Percentiles rank a stretch among this genome's conserved stretches.
Conservation (phyloP, 75 land plant species). For the Selaginella moellendorffii region DNA sequence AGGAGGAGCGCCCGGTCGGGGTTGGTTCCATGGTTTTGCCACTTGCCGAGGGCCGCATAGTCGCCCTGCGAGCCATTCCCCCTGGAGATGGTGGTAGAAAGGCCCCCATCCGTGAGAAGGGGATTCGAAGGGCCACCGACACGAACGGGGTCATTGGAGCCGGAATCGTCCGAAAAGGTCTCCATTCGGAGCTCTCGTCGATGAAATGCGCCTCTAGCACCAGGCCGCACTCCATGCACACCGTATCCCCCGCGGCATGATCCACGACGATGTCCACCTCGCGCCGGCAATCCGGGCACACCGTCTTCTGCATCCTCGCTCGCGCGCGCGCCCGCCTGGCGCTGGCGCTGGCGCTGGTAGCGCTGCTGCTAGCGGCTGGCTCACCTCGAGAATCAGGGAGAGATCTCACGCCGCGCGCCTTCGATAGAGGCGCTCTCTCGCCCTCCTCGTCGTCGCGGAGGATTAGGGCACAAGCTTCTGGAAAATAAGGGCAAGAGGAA, state of each 20-base stretch:
- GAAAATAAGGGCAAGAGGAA: no score
- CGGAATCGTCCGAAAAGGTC: slow-evolving; percentile 28
- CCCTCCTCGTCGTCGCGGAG: no score
- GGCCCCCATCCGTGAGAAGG: slow-evolving; percentile 36
- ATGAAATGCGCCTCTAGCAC: slow-evolving; percentile 24
- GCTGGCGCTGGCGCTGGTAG: no score
- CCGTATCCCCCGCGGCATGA: slow-evolving; percentile 29
- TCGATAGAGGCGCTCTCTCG: no score
- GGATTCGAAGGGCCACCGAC: slow-evolving; percentile 36
- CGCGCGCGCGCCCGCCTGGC: no score
- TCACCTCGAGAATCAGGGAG: no score
- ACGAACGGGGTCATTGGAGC: slow-evolving; percentile 28
- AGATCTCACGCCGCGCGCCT: no score
- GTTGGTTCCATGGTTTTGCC: slow-evolving; percentile 31
- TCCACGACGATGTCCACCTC: slow-evolving; percentile 18
- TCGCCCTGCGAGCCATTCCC: slow-evolving; percentile 26
- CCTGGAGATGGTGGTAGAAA: slow-evolving; percentile 30
- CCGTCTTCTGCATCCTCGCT: slow-evolving; percentile 9
- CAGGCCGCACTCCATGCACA: slow-evolving; percentile 27
- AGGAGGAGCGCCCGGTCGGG: slow-evolving; percentile 30
- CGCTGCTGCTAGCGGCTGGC: no score
- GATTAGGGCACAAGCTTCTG: no score
- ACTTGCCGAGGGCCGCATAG: slow-evolving; percentile 23
- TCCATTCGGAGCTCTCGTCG: slow-evolving; percentile 26
- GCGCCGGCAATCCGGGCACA: slow-evolving; percentile 16